These are phyloP conservation scores for Podaxis mareebaensis DNA, from an alignment of 768 basidiomycete genomes.

Conservation along the genomic window DNA sequence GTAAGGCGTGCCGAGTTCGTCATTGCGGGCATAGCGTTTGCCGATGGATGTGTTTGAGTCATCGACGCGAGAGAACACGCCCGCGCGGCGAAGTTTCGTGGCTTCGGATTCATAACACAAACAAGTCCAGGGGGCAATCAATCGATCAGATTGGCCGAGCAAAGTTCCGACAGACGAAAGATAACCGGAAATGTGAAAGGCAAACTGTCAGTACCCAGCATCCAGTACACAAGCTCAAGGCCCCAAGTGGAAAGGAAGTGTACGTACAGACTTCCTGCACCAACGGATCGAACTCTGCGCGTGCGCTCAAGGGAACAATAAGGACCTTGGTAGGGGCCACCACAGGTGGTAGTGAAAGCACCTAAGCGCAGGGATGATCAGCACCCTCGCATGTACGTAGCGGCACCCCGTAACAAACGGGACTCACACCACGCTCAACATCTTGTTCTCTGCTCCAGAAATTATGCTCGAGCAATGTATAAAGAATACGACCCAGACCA, in stretches of 20 bases:
- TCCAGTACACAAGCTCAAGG: slow-evolving; percentile 16
- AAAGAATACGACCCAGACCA: slow-evolving; percentile 94
- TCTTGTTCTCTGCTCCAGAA: slow-evolving; percentile 96
- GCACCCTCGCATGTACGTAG: slow-evolving; percentile 2
- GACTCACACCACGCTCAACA: slow-evolving; percentile 80
- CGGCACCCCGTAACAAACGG: slow-evolving; percentile 1
- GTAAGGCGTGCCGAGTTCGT: slow-evolving; percentile 97
- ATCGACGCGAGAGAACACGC: slow-evolving; percentile 92
- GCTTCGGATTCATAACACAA: slow-evolving; percentile 45
- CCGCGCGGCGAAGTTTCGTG: slow-evolving; percentile 80
- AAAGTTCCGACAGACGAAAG: background rate
- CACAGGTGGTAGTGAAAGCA: slow-evolving; percentile 84
- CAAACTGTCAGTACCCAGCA: slow-evolving; percentile 18
- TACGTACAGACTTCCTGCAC: slow-evolving; percentile 89
- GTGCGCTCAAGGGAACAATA: slow-evolving; percentile 91
- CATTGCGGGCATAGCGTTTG: slow-evolving; percentile 95
- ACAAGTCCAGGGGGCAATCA: background rate
- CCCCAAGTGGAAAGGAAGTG: slow-evolving; percentile 4
- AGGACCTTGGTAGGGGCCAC: slow-evolving; percentile 97
- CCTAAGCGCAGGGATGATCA: slow-evolving; percentile 42
- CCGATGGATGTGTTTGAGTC: slow-evolving; percentile 96
- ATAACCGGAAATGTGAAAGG: slow-evolving; percentile 12
- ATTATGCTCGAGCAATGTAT: slow-evolving; percentile 90
- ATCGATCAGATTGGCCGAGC: background rate
- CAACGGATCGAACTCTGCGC: slow-evolving; percentile 80